Conservation (phyloP, 2,329 filamentous ascomycete species). For the Akanthomyces uredinophilus region DNA sequence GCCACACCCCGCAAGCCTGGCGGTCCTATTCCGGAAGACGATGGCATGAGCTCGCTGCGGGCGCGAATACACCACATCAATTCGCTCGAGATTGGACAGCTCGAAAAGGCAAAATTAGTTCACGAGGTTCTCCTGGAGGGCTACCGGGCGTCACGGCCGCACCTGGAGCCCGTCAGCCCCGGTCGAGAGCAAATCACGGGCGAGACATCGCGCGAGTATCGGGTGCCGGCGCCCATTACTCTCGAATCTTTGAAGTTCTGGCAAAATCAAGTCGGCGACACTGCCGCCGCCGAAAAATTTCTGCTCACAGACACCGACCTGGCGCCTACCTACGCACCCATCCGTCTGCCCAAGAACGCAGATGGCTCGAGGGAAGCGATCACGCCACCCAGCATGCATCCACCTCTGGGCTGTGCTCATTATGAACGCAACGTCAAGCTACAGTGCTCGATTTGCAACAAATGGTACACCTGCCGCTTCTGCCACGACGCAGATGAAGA, state of each 20-base stretch:
- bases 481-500: slow-evolving; percentile 84
- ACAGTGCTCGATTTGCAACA: slow-evolving; percentile 83
- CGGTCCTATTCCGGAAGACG: slow-evolving; percentile 62
- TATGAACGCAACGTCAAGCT: slow-evolving; percentile 95
- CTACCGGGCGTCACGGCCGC: slow-evolving; percentile 43
- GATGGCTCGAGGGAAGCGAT: slow-evolving; percentile 39
- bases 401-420: slow-evolving; percentile 74
- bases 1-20: slow-evolving; percentile 26
- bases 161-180: slow-evolving; percentile 26
- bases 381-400: slow-evolving; percentile 28
- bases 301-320: slow-evolving; percentile 56
- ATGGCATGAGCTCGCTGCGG: slow-evolving; percentile 68
- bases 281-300: slow-evolving; percentile 38
- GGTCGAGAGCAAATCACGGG: slow-evolving; percentile 26
- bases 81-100: slow-evolving; percentile 48
- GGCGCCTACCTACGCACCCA: slow-evolving; percentile 60
- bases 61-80: slow-evolving; percentile 66
- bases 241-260: slow-evolving; percentile 55
- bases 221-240: slow-evolving; percentile 33
- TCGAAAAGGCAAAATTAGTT: slow-evolving; percentile 67
- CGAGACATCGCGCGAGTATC: slow-evolving; percentile 16
- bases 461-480: slow-evolving; percentile 92
- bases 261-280: slow-evolving; percentile 44
- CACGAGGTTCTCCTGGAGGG: slow-evolving; percentile 66
- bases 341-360: slow-evolving; percentile 37